Base-by-base conservation (phyloP, 2,329 filamentous ascomycete genomes). In the Parasarocladium wereldwijsianum region DNA sequence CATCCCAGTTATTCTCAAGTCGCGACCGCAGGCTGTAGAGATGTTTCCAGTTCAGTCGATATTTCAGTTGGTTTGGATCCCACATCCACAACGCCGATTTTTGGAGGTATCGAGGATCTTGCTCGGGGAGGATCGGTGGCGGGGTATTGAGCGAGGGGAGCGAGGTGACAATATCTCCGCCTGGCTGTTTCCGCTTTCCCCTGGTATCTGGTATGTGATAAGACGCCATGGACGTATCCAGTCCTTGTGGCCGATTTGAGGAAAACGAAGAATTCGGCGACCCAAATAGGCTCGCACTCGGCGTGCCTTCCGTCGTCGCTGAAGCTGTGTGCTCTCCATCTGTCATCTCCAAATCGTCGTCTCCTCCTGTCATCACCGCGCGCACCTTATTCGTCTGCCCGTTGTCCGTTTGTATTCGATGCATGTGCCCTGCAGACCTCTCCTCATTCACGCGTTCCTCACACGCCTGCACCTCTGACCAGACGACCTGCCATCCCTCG, bases 1-100 rank as follows among this genome's bases (percentile, higher is more conserved):
- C 66, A 35, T 83, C 74, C 90, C 90, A 98, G 48, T 98, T 96
- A 6, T 77, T 73, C 54, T 98, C 90, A 10, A 98, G 59, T 14
- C 75, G 68, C 33, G 76, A 70, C 36, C 90, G 76, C 60, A 93
- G 82, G 39, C 82, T 83, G 56, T 93, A 98, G 1, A 98, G 62
- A 47, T 90, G 83, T 31, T 85, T 80, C 86, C 87, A 98, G 51
- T 92, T 93, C 27, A 96, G 59, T 42, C 72, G 78, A 34, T 75
- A 65, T 26, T 52, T 51, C 46, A 46, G 63, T 44, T 44, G 60
- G 37, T 41, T 50, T 12, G 45, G 45, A 39, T 64, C 68, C 58
- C 61, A 73, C 36, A 47, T 52, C 58, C 59, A 74, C 21, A 64
- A 54, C 6, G 55, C 54, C 1, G 65, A 63, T 15, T 53, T 60